A percentile compares a stretch with the other conserved stretches of the same genome.
These are phyloP conservation scores for Piromyces finnis DNA, from an alignment of 192 early-diverging fungal genomes.

Conservation along the genomic window DNA sequence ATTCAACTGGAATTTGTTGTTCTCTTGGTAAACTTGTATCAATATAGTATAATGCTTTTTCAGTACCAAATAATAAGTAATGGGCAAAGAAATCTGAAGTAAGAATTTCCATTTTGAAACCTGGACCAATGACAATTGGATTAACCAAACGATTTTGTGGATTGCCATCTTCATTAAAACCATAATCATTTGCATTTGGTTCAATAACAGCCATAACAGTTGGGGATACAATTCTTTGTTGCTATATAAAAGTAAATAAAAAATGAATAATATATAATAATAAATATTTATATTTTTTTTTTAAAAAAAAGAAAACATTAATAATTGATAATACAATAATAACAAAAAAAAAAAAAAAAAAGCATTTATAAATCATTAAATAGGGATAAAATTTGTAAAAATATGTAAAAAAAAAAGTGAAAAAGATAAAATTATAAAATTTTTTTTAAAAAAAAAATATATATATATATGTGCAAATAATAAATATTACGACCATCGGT, in stretches of 20 bases:
- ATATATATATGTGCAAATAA: no score
- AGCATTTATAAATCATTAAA: not conserved
- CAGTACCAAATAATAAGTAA: constrained; percentile 29
- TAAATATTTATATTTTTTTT: no score
- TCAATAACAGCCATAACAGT: not conserved
- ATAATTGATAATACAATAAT: no score
- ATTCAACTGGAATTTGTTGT: constrained; percentile 16
- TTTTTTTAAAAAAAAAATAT: no score
- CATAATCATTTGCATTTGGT: not conserved
- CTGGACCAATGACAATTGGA: constrained; percentile 9
- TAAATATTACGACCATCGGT: no score
- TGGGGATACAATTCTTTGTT: not conserved
- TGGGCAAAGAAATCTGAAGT: constrained; percentile 25
- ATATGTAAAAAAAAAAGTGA: no score
- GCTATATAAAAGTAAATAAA: not conserved
- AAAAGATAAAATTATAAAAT: no score
- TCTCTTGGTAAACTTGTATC: constrained; percentile 14
- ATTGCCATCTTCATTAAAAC: not conserved
- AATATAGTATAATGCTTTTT: constrained; percentile 29
- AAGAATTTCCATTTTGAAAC: constrained; percentile 14
- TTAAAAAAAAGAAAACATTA: no score
- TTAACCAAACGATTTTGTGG: constrained; percentile 2
- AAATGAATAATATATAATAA: no score
- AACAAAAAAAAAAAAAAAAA: no score
- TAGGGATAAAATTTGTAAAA: no score